Base-by-base conservation (phyloP, 1,284 basidiomycete genomes). In the Lentinus polychrous region DNA sequence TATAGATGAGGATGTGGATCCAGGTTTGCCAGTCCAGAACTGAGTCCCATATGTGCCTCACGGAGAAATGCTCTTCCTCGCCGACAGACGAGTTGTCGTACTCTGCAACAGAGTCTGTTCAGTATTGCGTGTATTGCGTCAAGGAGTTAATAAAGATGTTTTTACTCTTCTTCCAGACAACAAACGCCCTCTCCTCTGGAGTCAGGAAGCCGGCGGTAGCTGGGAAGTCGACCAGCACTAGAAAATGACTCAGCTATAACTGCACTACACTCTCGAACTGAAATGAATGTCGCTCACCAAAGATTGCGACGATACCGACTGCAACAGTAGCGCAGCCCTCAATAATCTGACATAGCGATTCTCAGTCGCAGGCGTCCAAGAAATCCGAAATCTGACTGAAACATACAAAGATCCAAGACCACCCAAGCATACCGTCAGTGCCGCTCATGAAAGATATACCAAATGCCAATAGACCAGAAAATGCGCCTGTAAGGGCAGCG, bases 1-100 rank as follows among this genome's bases (percentile, higher is more conserved):
- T 72, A 57, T 79, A 83, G 12, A 82, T 69, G 43, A 81, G 55
- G n/a, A 79, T 73, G 46, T 79, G 76, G 2, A 79, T 44, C 70
- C 74, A 81, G 11, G 78, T 60, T 65, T 88, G 83, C 84, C 84
- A 87, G 56, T 85, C 83, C 0, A 57, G 57, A 22, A 85, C 55
- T 0, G 80, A 79, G 17, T 74, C 67, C 60, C 67, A 63, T 24
- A 86, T 56, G 57, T 85, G 79, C 2, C 74, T 66, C 48, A 69
- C 50, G 12, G 72, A 68, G 52, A 83, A 83, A 34, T 70, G 66
- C 48, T 85, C 81, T 49, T 81, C 81, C 57, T 86, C 83, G 1
- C 79, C 81, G 0, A 82, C 81, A 2, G 73, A 73, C 0, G 80
- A 82, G 52, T 78, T 79, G 57, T 83, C 81, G 49, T 78, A 81